A percentile compares a stretch with the other conserved stretches of the same genome.
Conservation (phyloP, 768 basidiomycete species). For the Boletus subparvulus region DNA sequence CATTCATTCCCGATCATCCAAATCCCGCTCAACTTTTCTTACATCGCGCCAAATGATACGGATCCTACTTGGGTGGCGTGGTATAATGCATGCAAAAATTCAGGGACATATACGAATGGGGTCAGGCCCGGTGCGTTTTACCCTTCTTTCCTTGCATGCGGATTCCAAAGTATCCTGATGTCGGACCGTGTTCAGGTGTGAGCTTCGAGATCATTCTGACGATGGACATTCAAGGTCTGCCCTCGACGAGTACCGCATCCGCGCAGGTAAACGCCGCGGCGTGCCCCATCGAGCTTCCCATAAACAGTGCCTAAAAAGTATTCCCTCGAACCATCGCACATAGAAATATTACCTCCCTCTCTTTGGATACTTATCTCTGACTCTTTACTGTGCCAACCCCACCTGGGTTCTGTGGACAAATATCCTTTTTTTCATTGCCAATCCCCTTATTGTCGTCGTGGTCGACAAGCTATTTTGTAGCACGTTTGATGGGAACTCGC, state of each 20-base stretch:
- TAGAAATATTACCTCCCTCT: not conserved
- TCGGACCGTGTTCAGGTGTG: slow-evolving; percentile 36
- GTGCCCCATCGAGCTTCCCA: slow-evolving; percentile 68
- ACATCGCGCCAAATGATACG: slow-evolving; percentile 71
- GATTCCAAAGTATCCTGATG: not conserved
- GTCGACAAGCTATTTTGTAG: not conserved
- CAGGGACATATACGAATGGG: slow-evolving; percentile 45
- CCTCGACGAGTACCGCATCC: slow-evolving; percentile 49
- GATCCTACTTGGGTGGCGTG: slow-evolving; percentile 83
- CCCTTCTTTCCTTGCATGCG: not conserved
- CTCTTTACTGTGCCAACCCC: slow-evolving; percentile 3
- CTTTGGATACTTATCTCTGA: slow-evolving; percentile 15
- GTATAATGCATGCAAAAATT: slow-evolving; percentile 77
- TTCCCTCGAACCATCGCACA: not conserved
- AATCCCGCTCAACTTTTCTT: slow-evolving; percentile 83
- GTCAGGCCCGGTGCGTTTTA: slow-evolving; percentile 56
- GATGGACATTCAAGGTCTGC: slow-evolving; percentile 70
- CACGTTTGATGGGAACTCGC: slow-evolving; percentile 6
- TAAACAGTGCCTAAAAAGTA: slow-evolving; percentile 44
- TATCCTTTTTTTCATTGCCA: not conserved
- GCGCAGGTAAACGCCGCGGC: slow-evolving; percentile 58
- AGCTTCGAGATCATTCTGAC: slow-evolving; percentile 64
- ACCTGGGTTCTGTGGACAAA: slow-evolving; percentile 11
- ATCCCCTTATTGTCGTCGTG: not conserved
- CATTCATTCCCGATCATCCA: slow-evolving; percentile 62